Conservation (phyloP, 495 filamentous ascomycete species). For the Filosporella fistucella region DNA sequence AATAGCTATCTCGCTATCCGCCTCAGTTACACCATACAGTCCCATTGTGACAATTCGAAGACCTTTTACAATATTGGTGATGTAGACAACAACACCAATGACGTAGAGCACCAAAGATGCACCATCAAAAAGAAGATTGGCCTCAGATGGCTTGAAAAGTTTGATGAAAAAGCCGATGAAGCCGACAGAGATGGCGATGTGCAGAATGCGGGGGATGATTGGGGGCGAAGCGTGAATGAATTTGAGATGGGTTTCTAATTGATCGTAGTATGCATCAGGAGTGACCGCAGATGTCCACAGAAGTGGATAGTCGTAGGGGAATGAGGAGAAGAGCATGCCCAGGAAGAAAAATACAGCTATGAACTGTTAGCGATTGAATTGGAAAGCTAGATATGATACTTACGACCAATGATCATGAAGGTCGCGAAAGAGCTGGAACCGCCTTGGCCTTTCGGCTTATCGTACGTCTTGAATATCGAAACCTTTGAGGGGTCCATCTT, state of each 20-base stretch:
- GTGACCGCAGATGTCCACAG: conserved; percentile 76
- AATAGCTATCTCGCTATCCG: conserved; percentile 43
- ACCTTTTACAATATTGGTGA: conserved; percentile 93
- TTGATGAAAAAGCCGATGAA: conserved; percentile 88
- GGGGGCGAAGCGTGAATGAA: conserved; percentile 85
- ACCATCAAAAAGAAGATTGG: conserved; percentile 96
- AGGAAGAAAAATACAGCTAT: conserved; percentile 68
- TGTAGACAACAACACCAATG: conserved; percentile 85
- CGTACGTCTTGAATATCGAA: conserved; percentile 26
- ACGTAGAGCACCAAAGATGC: conserved; percentile 87
- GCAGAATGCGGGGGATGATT: conserved; percentile 85
- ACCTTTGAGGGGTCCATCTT: conserved; percentile 23
- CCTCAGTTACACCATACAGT: conserved; percentile 43
- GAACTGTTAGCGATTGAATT: conserved; percentile 5
- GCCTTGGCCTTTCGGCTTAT: conserved; percentile 18
- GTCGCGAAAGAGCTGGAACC: conserved; percentile 70
- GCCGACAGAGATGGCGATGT: conserved; percentile 86
- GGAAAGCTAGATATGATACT: conserved; percentile 25
- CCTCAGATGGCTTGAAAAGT: conserved; percentile 85
- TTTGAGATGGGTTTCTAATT: conserved; percentile 80
- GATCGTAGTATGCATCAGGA: conserved; percentile 61
- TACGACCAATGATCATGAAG: conserved; percentile 93
- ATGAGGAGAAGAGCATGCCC: conserved; percentile 93
- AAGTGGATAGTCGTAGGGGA: conserved; percentile 97
- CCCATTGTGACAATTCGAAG: conserved; percentile 68